Evolutionary conservation across 169 alveolate genomes (phyloP).

Genomic region (Amoebophrya sp.): DNA sequence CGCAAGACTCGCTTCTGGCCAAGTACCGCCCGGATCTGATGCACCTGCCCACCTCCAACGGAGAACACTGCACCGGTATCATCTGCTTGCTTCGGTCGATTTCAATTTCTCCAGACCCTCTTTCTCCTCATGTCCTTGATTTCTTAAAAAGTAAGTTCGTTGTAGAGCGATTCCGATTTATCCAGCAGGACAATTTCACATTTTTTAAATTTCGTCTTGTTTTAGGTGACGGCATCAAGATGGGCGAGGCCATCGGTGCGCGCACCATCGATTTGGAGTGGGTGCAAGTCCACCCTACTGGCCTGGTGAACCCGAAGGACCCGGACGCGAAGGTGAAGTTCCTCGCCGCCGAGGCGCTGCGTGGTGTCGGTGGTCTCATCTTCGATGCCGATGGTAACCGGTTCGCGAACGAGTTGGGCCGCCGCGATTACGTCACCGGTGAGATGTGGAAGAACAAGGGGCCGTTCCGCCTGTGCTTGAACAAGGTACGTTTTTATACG

Average conservation of each 20-base stretch:
- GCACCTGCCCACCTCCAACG: constrained; percentile 35
- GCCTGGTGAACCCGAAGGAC: too few species aligned
- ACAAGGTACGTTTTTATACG: too few species aligned
- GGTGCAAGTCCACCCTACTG: too few species aligned
- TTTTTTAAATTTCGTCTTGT: background rate
- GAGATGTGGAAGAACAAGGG: constrained; percentile 32
- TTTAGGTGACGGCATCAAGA: constrained; percentile 39
- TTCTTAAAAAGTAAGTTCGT: background rate
- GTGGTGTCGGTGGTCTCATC: constrained; percentile 41
- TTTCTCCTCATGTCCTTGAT: background rate
- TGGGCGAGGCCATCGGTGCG: constrained; percentile 41
- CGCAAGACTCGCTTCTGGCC: constrained; percentile 32
- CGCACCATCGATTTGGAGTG: too few species aligned
- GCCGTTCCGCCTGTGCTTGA: constrained; percentile 24
- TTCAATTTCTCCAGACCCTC: constrained; percentile 16
- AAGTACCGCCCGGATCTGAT: constrained; percentile 29
- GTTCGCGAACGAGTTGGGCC: constrained; percentile 44
- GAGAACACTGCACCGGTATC: constrained; percentile 19
- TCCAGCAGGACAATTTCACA: background rate
- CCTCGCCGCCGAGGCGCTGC: constrained; percentile 42
- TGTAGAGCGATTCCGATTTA: background rate
- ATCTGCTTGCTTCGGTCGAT: background rate
- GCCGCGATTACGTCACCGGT: constrained; percentile 18
- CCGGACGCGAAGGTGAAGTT: too few species aligned
- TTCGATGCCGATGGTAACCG: constrained; percentile 39